A percentile compares a stretch with the other conserved stretches of the same genome.
Evolutionary conservation across 257 asterid genomes (phyloP).

Genomic region (Eustoma russellianum): DNA sequence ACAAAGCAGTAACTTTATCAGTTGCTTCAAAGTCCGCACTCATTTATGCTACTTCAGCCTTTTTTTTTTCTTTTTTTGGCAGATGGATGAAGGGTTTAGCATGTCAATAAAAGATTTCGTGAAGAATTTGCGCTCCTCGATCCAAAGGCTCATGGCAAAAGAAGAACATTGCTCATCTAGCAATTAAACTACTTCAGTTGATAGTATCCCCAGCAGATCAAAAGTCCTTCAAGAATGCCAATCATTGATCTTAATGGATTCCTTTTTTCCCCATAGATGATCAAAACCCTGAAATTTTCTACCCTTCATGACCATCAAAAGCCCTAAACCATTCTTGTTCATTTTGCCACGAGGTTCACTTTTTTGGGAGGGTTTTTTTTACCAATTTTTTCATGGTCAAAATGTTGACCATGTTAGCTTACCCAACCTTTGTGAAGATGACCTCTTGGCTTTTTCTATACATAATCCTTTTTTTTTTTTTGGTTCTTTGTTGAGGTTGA

Average conservation of each 20-base stretch:
- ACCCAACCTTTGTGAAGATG: slow-evolving; percentile 16
- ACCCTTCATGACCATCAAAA: slow-evolving; percentile 3
- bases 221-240: not conserved
- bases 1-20: too few species aligned
- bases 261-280: not conserved
- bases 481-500: not conserved
- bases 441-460: slow-evolving; percentile 8
- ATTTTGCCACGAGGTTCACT: slow-evolving; percentile 14
- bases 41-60: too few species aligned
- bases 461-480: not conserved
- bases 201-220: not conserved
- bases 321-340: not conserved
- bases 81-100: slow-evolving; percentile 31
- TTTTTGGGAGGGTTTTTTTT: slow-evolving; percentile 11
- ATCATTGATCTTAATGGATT: not conserved
- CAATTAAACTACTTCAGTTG: too few species aligned
- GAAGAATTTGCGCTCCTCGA: slow-evolving; percentile 9
- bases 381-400: slow-evolving; percentile 7
- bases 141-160: slow-evolving; percentile 8
- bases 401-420: slow-evolving; percentile 6
- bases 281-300: slow-evolving; percentile 1
- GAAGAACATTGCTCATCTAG: too few species aligned
- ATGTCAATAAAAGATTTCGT: slow-evolving; percentile 23
- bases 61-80: not conserved
- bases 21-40: too few species aligned